phyloP scores from a whole-genome alignment of 495 filamentous ascomycete species.

The Cetradonia linearis region DNA sequence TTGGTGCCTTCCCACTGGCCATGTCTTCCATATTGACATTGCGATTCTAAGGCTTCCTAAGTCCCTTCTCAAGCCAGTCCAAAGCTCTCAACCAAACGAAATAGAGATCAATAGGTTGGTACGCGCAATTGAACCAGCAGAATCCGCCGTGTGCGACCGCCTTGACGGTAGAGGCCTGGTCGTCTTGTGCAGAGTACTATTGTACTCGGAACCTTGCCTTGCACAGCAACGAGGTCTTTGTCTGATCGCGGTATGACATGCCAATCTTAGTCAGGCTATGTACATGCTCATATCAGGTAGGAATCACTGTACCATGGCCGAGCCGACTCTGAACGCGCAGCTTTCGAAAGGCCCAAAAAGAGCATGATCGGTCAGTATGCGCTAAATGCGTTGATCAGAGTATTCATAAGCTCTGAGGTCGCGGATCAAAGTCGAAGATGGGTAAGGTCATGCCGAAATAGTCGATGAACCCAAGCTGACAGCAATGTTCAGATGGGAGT shows the following conservation, averaged over 20 bases:
- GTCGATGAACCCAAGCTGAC: not conserved
- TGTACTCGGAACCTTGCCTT: constrained; percentile 13
- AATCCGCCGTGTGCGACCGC: not conserved
- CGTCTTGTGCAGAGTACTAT: constrained; percentile 13
- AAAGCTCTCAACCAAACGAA: not conserved
- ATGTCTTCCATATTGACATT: not conserved
- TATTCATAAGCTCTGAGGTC: not conserved
- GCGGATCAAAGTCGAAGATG: constrained; percentile 16
- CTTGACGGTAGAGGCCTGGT: constrained; percentile 9
- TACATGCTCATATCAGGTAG: constrained; percentile 1
- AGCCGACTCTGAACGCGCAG: not conserved
- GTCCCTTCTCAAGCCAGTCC: not conserved
- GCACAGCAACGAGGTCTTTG: constrained; percentile 21
- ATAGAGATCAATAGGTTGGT: not conserved
- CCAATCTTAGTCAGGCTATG: not conserved
- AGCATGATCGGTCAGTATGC: constrained; percentile 3
- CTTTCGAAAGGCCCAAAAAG: constrained; percentile 9
- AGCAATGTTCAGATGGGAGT: constrained; percentile 15
- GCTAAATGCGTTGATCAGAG: constrained; percentile 11
- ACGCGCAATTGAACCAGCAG: constrained; percentile 5
- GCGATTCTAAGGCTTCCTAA: not conserved
- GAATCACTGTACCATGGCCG: constrained; percentile 8
- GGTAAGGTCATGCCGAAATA: not conserved
- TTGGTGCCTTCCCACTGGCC: not conserved
- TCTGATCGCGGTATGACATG: constrained; percentile 17